Conservation (phyloP, 1,139 yeast genomes). For the Magnusiomyces sp. region DNA sequence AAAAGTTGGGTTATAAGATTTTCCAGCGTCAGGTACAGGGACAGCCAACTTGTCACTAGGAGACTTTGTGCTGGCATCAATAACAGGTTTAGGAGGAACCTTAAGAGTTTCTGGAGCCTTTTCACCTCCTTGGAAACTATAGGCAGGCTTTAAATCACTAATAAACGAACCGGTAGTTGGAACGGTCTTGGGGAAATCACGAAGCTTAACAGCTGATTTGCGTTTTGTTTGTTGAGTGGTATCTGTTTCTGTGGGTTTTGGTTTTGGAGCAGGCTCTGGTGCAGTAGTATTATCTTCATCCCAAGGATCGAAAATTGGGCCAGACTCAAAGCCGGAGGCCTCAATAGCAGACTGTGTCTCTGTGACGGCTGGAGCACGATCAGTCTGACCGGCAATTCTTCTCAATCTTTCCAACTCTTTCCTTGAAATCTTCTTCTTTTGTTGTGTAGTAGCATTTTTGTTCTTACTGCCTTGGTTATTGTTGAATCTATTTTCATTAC, state of each 20-base stretch:
- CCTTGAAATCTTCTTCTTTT: slow-evolving; percentile 51
- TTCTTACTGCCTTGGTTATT: not conserved
- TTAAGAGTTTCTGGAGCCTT: slow-evolving; percentile 38
- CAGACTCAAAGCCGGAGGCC: slow-evolving; percentile 43
- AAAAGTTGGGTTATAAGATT: slow-evolving; percentile 85
- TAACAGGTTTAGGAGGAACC: slow-evolving; percentile 43
- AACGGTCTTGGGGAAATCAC: slow-evolving; percentile 23
- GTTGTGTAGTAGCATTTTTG: slow-evolving; percentile 32
- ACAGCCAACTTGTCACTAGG: slow-evolving; percentile 25
- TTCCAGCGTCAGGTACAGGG: slow-evolving; percentile 67
- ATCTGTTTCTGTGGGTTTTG: not conserved
- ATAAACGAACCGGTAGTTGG: slow-evolving; percentile 13
- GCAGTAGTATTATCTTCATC: slow-evolving; percentile 19
- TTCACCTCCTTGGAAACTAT: slow-evolving; percentile 17
- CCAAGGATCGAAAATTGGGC: slow-evolving; percentile 61
- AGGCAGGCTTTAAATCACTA: slow-evolving; percentile 15
- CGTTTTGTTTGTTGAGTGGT: not conserved
- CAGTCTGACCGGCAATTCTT: slow-evolving; percentile 69
- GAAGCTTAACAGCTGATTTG: slow-evolving; percentile 9
- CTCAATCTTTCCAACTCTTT: slow-evolving; percentile 62
- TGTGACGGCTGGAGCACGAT: slow-evolving; percentile 26
- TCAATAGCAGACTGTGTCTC: slow-evolving; percentile 46
- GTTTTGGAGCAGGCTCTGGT: not conserved
- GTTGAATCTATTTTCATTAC: not conserved
- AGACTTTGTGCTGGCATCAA: slow-evolving; percentile 14